Percentiles rank a stretch among this genome's conserved stretches.
phyloP scores from a whole-genome alignment of 2,329 filamentous ascomycete genomes.

The Botryotinia globosa region DNA sequence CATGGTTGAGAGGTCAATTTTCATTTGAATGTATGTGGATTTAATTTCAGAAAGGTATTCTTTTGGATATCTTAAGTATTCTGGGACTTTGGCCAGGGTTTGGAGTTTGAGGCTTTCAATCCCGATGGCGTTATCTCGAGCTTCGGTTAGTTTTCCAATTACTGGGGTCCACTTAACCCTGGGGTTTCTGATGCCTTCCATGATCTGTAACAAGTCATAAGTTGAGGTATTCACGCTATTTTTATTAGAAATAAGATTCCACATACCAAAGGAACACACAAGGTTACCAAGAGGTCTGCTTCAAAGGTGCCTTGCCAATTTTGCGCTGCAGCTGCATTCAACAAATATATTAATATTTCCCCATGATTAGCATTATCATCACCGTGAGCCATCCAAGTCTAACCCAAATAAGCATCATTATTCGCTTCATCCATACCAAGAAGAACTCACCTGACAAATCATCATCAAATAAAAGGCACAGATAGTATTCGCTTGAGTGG shows the following conservation, averaged over 20 bases:
- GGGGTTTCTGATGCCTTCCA: constrained; percentile 1
- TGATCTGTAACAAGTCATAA: neutral
- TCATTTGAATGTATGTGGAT: constrained; percentile 1
- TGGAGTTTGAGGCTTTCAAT: neutral
- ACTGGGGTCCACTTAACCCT: neutral
- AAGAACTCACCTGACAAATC: constrained; percentile 6
- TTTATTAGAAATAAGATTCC: rapidly evolving
- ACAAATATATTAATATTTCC: neutral
- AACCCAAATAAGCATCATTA: neutral
- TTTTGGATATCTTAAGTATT: neutral
- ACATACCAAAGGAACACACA: neutral
- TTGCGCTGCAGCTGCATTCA: neutral
- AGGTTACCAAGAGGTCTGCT: neutral
- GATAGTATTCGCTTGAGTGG: neutral
- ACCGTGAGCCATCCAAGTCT: constrained; percentile 1
- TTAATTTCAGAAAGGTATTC: neutral
- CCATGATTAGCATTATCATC: neutral
- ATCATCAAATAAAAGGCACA: constrained; percentile 19
- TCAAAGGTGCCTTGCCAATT: neutral
- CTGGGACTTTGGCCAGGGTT: neutral
- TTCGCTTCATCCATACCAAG: no score
- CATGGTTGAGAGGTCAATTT: neutral
- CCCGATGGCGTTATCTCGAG: neutral
- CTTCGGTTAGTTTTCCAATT: constrained; percentile 1
- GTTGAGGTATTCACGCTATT: rapidly evolving